Percentiles rank a stretch among this genome's conserved stretches.
phyloP scores from a whole-genome alignment of 1,284 basidiomycete genomes.

The Heterobasidion irregulare region DNA sequence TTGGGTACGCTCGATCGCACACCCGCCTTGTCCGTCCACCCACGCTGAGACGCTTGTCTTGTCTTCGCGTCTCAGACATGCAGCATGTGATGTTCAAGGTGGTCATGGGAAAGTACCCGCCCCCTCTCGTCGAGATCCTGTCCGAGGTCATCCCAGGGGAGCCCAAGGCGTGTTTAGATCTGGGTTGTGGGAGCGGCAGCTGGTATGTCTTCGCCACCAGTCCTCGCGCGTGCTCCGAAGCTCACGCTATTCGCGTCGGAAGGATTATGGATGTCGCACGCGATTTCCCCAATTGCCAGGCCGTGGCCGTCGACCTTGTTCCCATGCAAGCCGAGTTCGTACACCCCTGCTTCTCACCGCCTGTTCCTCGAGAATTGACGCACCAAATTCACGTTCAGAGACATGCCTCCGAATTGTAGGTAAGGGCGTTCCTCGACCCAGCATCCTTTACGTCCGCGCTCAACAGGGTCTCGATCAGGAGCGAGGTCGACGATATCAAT shows the following conservation, averaged over 20 bases:
- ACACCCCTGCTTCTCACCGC: neutral
- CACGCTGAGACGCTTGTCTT: neutral
- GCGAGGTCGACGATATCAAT: slow-evolving; percentile 77
- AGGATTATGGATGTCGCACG: slow-evolving; percentile 71
- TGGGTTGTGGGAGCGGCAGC: slow-evolving; percentile 70
- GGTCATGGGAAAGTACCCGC: slow-evolving; percentile 58
- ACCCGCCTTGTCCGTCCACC: neutral
- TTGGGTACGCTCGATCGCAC: slow-evolving; percentile 38
- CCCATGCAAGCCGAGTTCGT: slow-evolving; percentile 65
- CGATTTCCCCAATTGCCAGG: slow-evolving; percentile 60
- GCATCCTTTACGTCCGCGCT: slow-evolving; percentile 1
- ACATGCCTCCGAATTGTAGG: slow-evolving; percentile 65
- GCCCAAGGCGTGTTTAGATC: slow-evolving; percentile 58
- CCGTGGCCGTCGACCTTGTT: slow-evolving; percentile 69
- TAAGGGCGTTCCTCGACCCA: slow-evolving; percentile 21
- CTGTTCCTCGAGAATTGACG: slow-evolving; percentile 6
- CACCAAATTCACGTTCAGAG: slow-evolving; percentile 22
- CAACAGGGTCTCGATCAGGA: slow-evolving; percentile 31
- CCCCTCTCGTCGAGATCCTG: slow-evolving; percentile 46
- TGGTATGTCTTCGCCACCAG: slow-evolving; percentile 39
- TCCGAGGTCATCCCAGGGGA: slow-evolving; percentile 47
- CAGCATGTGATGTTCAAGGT: slow-evolving; percentile 60
- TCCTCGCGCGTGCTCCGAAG: neutral
- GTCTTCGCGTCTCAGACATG: slow-evolving; percentile 34
- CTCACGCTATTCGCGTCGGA: slow-evolving; percentile 3